These are phyloP conservation scores for Penicillium polonicum DNA, from an alignment of 2,329 filamentous ascomycete species.

Conservation along the genomic window DNA sequence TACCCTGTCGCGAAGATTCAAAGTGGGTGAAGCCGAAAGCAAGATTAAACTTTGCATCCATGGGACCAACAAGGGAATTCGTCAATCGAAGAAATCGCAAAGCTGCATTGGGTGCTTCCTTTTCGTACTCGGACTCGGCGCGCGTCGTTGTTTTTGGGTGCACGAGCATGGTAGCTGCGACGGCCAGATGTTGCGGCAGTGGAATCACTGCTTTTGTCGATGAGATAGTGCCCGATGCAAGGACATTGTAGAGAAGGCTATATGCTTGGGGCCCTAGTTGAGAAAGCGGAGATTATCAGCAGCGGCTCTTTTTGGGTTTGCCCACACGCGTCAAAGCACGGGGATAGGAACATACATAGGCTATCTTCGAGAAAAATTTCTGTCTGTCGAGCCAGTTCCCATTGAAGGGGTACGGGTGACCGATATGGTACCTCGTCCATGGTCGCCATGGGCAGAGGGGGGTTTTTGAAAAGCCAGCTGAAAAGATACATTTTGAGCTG, in stretches of 20 bases:
- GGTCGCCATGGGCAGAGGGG: conserved; percentile 20
- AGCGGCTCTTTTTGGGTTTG: neutral
- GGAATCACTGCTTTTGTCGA: conserved; percentile 61
- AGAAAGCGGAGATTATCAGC: conserved; percentile 8
- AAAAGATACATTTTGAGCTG: neutral
- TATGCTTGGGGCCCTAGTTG: conserved; percentile 58
- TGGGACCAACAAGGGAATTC: conserved; percentile 63
- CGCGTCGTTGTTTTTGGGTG: conserved; percentile 79
- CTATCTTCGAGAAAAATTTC: conserved; percentile 71
- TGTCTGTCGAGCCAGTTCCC: conserved; percentile 64
- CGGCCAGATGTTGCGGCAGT: conserved; percentile 68
- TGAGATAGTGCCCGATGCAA: conserved; percentile 35
- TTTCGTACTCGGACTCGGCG: conserved; percentile 59
- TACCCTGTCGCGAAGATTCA: conserved; percentile 33
- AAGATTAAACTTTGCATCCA: conserved; percentile 66
- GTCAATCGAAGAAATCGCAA: conserved; percentile 69
- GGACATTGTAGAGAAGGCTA: conserved; percentile 56
- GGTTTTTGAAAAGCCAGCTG: neutral
- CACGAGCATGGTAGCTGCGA: conserved; percentile 77
- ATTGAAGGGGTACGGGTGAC: conserved; percentile 57
- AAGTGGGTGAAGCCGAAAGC: conserved; percentile 67
- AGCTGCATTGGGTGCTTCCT: conserved; percentile 64
- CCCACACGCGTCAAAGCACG: neutral
- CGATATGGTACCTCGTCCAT: conserved; percentile 47
- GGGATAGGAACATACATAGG: conserved; percentile 54